Evolutionary conservation across 176 grass and related monocot genomes (phyloP).

Genomic region (Lolium perenne): DNA sequence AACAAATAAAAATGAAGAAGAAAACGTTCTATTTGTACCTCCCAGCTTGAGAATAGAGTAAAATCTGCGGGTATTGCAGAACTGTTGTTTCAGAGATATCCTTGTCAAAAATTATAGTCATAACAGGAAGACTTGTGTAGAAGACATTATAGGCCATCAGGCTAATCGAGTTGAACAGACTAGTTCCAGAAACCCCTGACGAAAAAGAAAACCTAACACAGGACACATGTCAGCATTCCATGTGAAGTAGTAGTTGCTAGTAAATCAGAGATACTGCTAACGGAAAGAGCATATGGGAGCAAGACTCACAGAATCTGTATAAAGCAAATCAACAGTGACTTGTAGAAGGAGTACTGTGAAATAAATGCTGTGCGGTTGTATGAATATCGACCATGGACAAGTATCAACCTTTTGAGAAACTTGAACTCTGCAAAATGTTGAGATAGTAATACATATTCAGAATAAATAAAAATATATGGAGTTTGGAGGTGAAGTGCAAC

Average conservation of each 20-base stretch:
- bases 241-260: slow-evolving; percentile 2
- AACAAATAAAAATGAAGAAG: neutral
- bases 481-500: slow-evolving; percentile 25
- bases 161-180: slow-evolving; percentile 86
- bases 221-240: slow-evolving; percentile 29
- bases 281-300: slow-evolving; percentile 30
- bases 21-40: slow-evolving; percentile 58
- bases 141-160: slow-evolving; percentile 99
- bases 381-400: slow-evolving; percentile 95
- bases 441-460: slow-evolving; percentile 32
- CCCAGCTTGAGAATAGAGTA: slow-evolving; percentile 86
- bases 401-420: slow-evolving; percentile 92
- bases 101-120: slow-evolving; percentile 90
- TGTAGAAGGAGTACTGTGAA: slow-evolving; percentile 96
- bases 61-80: slow-evolving; percentile 77
- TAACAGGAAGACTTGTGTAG: slow-evolving; percentile 86
- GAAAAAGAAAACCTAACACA: slow-evolving; percentile 73
- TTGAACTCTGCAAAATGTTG: slow-evolving; percentile 75
- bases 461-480: slow-evolving; percentile 17
- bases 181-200: slow-evolving; percentile 86
- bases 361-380: slow-evolving; percentile 92
- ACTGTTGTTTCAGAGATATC: slow-evolving; percentile 78
- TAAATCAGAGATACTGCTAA: slow-evolving; percentile 15
- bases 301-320: slow-evolving; percentile 88
- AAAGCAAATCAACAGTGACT: slow-evolving; percentile 89